Conservation (phyloP, 2,329 filamentous ascomycete species). For the Colletotrichum lupini region DNA sequence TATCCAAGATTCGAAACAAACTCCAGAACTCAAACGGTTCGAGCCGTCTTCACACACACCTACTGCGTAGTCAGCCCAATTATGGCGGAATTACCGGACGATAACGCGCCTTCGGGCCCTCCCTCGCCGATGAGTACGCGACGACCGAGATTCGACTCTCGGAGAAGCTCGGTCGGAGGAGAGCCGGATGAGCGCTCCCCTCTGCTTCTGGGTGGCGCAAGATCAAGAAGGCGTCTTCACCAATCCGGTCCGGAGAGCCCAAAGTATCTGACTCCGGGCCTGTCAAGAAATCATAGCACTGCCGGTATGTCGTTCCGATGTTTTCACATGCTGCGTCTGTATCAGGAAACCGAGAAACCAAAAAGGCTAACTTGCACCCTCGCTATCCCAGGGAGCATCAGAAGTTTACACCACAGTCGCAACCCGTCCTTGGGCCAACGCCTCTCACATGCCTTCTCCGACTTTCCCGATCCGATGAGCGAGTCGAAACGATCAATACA, state of each 20-base stretch:
- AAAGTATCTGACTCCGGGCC: conserved; percentile 31
- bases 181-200: conserved; percentile 56
- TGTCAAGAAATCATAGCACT: conserved; percentile 57
- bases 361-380: conserved; percentile 12
- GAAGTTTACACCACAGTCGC: conserved; percentile 63
- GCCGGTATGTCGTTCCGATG: conserved; percentile 47
- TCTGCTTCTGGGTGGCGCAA: conserved; percentile 51
- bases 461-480: conserved; percentile 66
- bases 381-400: conserved; percentile 47
- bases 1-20: conserved; percentile 9
- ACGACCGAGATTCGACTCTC: conserved; percentile 32
- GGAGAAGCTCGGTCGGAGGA: conserved; percentile 13
- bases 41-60: conserved; percentile 11
- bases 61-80: background rate
- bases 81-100: conserved; percentile 29
- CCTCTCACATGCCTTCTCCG: conserved; percentile 70
- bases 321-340: background rate
- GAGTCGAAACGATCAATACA: conserved; percentile 75
- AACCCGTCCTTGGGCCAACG: conserved; percentile 70
- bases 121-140: conserved; percentile 31
- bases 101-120: conserved; percentile 29
- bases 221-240: conserved; percentile 54
- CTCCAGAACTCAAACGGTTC: conserved; percentile 21
- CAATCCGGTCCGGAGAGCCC: conserved; percentile 37
- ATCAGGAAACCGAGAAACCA: background rate